Evolutionary conservation across 148 eudicot species (phyloP).

Genomic region (Mesembryanthemum crystallinum): DNA sequence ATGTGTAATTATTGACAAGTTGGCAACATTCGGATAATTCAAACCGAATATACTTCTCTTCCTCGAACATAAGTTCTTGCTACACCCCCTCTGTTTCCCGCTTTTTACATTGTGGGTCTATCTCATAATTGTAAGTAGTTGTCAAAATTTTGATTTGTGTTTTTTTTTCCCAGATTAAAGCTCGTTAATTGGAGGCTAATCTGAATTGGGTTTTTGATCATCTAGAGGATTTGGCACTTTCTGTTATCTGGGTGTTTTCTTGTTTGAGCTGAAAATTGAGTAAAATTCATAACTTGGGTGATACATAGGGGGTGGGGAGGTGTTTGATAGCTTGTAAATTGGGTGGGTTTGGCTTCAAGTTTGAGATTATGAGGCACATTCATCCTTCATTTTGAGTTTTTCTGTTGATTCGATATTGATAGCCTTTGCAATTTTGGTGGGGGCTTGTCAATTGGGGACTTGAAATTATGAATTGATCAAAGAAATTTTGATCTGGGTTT

Average conservation of each 20-base stretch:
- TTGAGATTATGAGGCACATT: conserved; percentile 11
- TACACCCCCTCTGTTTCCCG: conserved; percentile 12
- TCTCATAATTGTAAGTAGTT: background rate
- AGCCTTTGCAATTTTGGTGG: background rate
- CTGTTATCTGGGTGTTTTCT: background rate
- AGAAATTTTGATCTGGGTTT: conserved; percentile 22
- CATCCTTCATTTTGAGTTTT: background rate
- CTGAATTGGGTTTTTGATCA: conserved; percentile 20
- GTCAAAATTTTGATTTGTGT: background rate
- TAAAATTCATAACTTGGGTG: conserved; percentile 1
- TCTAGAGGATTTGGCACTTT: background rate
- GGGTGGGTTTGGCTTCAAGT: conserved; percentile 9
- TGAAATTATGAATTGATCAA: background rate
- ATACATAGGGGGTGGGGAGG: background rate
- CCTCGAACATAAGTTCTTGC: background rate
- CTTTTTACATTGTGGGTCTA: conserved; percentile 5
- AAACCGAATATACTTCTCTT: conserved; percentile 16
- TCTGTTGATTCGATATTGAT: background rate
- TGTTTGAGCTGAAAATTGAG: conserved; percentile 6
- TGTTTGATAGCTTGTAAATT: conserved; percentile 14
- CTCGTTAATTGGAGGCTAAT: background rate
- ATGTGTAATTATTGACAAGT: conserved; percentile 15
- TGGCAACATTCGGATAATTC: conserved; percentile 20
- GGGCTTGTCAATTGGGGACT: background rate
- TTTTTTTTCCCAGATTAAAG: background rate